Conservation (phyloP, 495 filamentous ascomycete species). For the Annulohypoxylon maeteangense region DNA sequence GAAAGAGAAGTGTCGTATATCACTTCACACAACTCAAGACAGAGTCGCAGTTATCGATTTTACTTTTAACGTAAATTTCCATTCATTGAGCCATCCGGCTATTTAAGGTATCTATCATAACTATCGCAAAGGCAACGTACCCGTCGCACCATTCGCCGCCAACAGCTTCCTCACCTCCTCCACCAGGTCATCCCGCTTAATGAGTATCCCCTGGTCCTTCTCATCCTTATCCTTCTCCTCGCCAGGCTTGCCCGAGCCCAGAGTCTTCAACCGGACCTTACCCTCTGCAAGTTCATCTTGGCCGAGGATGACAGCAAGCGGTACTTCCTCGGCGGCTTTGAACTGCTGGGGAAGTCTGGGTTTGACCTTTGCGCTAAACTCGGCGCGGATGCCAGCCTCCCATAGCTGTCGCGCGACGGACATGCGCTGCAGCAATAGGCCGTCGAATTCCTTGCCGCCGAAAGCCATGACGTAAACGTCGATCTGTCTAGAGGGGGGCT, state of each 20-base stretch:
- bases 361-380: slow-evolving; percentile 84
- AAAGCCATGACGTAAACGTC: slow-evolving; percentile 87
- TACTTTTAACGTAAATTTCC: background rate
- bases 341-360: slow-evolving; percentile 83
- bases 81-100: background rate
- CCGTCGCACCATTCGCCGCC: slow-evolving; percentile 9
- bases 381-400: slow-evolving; percentile 79
- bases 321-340: slow-evolving; percentile 80
- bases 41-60: too few species aligned
- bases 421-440: slow-evolving; percentile 82
- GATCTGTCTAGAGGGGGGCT: slow-evolving; percentile 59
- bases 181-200: slow-evolving; percentile 68
- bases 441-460: slow-evolving; percentile 80
- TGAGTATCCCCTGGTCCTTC: slow-evolving; percentile 69
- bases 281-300: slow-evolving; percentile 82
- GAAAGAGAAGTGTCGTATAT: background rate
- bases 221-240: slow-evolving; percentile 75
- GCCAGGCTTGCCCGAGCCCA: slow-evolving; percentile 61
- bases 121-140: slow-evolving; percentile 31
- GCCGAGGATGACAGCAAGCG: slow-evolving; percentile 82
- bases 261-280: slow-evolving; percentile 81
- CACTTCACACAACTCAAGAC: too few species aligned
- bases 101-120: background rate
- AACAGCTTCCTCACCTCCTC: slow-evolving; percentile 65
- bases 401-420: slow-evolving; percentile 74